Base-by-base conservation (phyloP, 2,329 filamentous ascomycete genomes). In the Colletotrichum destructivum region DNA sequence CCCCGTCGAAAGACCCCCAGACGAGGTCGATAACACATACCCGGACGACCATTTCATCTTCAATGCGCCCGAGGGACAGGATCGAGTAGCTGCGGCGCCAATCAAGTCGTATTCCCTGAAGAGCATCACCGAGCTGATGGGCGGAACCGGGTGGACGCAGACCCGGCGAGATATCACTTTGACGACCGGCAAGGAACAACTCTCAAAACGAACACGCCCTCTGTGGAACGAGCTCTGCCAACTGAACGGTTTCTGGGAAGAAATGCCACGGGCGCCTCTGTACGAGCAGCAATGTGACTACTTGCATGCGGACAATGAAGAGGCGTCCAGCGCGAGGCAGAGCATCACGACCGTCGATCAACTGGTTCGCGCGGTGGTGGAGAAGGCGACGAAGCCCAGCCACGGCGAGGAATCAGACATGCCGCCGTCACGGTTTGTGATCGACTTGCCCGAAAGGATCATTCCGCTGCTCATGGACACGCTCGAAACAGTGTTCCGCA, bases 41-140 rank as follows among this genome's bases (percentile, higher is more conserved):
- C 68, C 64, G 11, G 68, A 71, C 49, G 56, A 68, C n/a, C n/a
- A 46, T 12, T 47, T 68, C 16, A 56, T 71, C 12, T 71, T 71
- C 56, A 47, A 57, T 16, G 11, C n/a, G 18, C 57, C 68, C 15
- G 18, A 42, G 6, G 56, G 35, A 26, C n/a, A 68, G 18, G 57
- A 71, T 1, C 21, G 26, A 38, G 15, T 35, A 4, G 26, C 51
- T 15, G 42, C 51, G 46, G 68, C 51, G 23, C 8, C 44, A 8
- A 8, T 42, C n/a, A 57, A 26, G 42, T 57, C 68, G 13, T 13
- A 35, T 8, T 46, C 35, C 15, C 26, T 71, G 9, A 71, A 71
- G 26, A 38, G 51, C 35, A 62, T 62, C 35, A 26, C 31, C 16
- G 68, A 68, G 56, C 51, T 71, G n/a, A 71, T 71, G 64, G 12